These are phyloP conservation scores for Chimonanthus praecox DNA, from an alignment of 164 flowering plant species.

Conservation along the genomic window DNA sequence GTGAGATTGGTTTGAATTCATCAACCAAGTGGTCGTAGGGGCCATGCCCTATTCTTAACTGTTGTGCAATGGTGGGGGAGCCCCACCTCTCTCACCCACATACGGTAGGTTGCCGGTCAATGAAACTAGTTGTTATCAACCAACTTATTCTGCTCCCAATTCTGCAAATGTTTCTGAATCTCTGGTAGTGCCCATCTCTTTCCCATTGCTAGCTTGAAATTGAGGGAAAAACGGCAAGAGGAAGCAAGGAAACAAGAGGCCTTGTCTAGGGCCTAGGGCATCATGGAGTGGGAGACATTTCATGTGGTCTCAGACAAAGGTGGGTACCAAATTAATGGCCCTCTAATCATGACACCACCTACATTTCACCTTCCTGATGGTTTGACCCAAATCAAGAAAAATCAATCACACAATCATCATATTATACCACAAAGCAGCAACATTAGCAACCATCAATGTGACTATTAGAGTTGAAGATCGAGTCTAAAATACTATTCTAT, in stretches of 20 bases:
- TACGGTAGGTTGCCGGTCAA: background rate
- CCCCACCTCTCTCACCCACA: too few relatives aligned
- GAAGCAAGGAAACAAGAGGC: background rate
- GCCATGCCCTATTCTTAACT: too few relatives aligned
- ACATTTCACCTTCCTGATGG: background rate
- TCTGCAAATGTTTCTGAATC: background rate
- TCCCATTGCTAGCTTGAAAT: slow-evolving; percentile 3
- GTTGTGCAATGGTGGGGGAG: too few relatives aligned
- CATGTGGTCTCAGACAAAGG: background rate
- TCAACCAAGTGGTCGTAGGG: too few relatives aligned
- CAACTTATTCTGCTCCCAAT: background rate
- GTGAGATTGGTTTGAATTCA: too few relatives aligned
- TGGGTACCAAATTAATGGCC: background rate
- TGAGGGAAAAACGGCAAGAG: background rate
- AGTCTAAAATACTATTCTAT: too few relatives aligned
- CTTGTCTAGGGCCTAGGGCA: background rate
- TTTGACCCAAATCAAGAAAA: background rate
- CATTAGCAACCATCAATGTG: too few relatives aligned
- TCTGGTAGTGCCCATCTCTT: slow-evolving; percentile 12
- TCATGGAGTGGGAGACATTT: slow-evolving; percentile 13
- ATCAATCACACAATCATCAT: background rate
- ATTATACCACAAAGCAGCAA: background rate
- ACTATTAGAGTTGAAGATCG: too few relatives aligned
- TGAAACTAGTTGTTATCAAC: background rate
- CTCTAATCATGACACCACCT: slow-evolving; percentile 3